These are phyloP conservation scores for Fusarium oligoseptatum DNA, from an alignment of 2,329 filamentous ascomycete genomes.

Conservation along the genomic window DNA sequence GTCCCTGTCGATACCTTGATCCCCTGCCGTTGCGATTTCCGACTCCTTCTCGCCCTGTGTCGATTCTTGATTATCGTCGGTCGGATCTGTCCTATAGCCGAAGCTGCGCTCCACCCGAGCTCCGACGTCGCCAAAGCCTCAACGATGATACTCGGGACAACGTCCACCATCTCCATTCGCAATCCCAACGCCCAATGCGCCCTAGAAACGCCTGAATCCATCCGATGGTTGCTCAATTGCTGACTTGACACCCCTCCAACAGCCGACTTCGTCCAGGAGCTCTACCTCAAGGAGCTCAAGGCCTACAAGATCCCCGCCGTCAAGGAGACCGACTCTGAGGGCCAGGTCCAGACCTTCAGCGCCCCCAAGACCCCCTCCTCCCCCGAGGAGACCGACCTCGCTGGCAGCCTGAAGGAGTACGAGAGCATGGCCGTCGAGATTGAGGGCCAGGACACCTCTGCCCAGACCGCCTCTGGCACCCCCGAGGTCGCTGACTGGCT, in stretches of 20 bases:
- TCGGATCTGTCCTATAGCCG: slow-evolving; percentile 44
- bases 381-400: slow-evolving; percentile 94
- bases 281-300: slow-evolving; percentile 97
- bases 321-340: slow-evolving; percentile 89
- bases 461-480: slow-evolving; percentile 69
- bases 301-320: slow-evolving; percentile 88
- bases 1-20: slow-evolving; percentile 12
- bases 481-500: slow-evolving; percentile 80
- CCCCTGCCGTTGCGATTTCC: neutral
- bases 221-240: slow-evolving; percentile 26
- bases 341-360: slow-evolving; percentile 90
- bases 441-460: slow-evolving; percentile 81
- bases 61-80: slow-evolving; percentile 24
- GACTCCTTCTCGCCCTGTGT: neutral
- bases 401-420: slow-evolving; percentile 92
- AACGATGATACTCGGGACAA: slow-evolving; percentile 9
- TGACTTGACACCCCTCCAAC: slow-evolving; percentile 45
- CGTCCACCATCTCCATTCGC: neutral
- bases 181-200: neutral
- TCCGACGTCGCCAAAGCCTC: slow-evolving; percentile 43
- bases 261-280: slow-evolving; percentile 98
- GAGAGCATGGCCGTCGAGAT: slow-evolving; percentile 94
- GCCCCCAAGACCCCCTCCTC: slow-evolving; percentile 85
- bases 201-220: slow-evolving; percentile 2
- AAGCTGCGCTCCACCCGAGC: slow-evolving; percentile 46